Percentiles rank a stretch among this genome's conserved stretches.
Evolutionary conservation across 495 filamentous ascomycete genomes (phyloP).

Genomic region (Endocarpon pusillum): DNA sequence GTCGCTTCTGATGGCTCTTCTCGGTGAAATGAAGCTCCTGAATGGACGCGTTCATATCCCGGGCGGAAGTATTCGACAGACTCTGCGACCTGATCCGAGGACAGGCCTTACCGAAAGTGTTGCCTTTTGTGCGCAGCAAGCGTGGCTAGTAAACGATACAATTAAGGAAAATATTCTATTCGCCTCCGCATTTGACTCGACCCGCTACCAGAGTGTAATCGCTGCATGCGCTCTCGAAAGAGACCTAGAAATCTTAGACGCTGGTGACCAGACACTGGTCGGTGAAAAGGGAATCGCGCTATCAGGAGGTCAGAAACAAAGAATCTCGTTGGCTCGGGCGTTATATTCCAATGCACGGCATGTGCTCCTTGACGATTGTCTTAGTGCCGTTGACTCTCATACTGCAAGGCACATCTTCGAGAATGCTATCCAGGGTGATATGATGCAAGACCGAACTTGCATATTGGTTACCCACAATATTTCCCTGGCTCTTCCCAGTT

Average conservation of each 20-base stretch:
- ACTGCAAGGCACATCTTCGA: conserved; percentile 97
- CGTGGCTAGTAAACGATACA: conserved; percentile 92
- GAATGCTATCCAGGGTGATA: conserved; percentile 71
- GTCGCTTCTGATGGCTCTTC: conserved; percentile 83
- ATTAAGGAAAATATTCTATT: conserved; percentile 96
- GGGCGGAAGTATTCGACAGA: conserved; percentile 64
- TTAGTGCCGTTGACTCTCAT: conserved; percentile 97
- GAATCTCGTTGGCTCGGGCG: conserved; percentile 86
- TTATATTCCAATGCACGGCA: conserved; percentile 86
- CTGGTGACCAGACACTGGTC: conserved; percentile 83
- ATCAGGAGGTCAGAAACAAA: conserved; percentile 94
- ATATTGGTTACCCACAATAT: conserved; percentile 96
- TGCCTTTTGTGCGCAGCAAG: conserved; percentile 94
- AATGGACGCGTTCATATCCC: conserved; percentile 71
- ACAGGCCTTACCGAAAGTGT: conserved; percentile 81
- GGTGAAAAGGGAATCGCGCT: conserved; percentile 96
- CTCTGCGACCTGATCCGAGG: conserved; percentile 61
- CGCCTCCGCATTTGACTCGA: conserved; percentile 62
- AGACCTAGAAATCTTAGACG: conserved; percentile 82
- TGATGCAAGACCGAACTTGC: conserved; percentile 82
- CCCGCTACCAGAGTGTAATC: conserved; percentile 24
- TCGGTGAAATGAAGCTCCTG: conserved; percentile 89
- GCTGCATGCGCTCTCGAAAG: conserved; percentile 78
- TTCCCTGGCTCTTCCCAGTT: conserved; percentile 59
- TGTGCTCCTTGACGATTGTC: conserved; percentile 82